Base-by-base conservation (phyloP, 2,329 filamentous ascomycete species). In the Alternaria sp. region DNA sequence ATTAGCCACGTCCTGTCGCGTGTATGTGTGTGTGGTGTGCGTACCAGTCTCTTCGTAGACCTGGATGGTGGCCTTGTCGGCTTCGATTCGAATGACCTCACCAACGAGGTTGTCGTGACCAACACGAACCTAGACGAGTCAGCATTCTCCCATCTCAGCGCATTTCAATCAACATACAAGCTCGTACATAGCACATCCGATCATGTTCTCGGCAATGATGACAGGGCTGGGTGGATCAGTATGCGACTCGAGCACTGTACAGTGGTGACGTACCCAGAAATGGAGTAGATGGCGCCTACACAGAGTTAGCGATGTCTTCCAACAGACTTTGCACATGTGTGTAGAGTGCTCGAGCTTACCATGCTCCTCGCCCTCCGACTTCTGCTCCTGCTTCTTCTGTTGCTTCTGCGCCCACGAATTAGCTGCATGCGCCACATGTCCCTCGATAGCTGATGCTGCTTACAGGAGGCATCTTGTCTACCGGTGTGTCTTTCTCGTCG, bases 141-240 rank as follows among this genome's bases (percentile, higher is more conserved):
- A 76, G 54, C 51, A 24, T 28, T 5, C 11, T 38, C 32, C 20
- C 39, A 16, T 28, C 44, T 8, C 3, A n/a, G 59, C 42, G 32
- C 56, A 30, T 41, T 32, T 18, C 1, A 56, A 54, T 24, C 12
- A 34, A 80, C 88, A 72, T 85, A 93, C 93, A 84, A 99, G 86
- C 84, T 99, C 95, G 88, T 98, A 97, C 95, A 99, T 99, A 81
- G 95, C 94, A 87, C 95, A 95, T 81, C 95, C 95, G 78, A 94
- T 93, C 94, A 99, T 97, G 82, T 97, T 90, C 85, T 98, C 94
- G 79, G 94, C 95, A 72, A 99, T 88, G 75, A 99, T 90, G 85
- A 99, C 95, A 77, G 95, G 95, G 70, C 92, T 82, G 44, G 14
- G 8, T 30, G 34, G 58, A 63, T 79, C 62, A 79, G 73, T 70